These are phyloP conservation scores for Stephania yunnanensis DNA, from an alignment of 164 flowering plant genomes.

Conservation along the genomic window DNA sequence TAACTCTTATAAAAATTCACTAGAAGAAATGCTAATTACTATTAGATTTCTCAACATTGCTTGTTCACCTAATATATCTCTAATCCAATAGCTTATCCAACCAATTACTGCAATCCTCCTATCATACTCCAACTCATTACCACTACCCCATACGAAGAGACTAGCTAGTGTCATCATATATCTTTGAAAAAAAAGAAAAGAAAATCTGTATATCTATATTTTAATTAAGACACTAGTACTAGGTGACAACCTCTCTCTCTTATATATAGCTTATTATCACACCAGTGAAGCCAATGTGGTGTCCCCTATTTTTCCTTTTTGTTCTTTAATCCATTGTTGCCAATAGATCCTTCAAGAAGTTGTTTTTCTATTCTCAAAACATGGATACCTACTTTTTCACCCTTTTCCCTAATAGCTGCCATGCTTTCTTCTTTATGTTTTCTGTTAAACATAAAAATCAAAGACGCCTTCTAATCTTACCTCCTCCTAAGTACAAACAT, in stretches of 20 bases:
- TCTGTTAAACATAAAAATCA: neutral
- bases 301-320: neutral
- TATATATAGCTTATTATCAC: too few relatives aligned
- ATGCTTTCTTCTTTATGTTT: neutral
- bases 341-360: neutral
- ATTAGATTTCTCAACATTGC: neutral
- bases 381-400: neutral
- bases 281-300: too few relatives aligned
- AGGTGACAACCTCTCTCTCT: too few relatives aligned
- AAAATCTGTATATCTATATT: too few relatives aligned
- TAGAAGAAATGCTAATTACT: neutral
- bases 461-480: neutral
- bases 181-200: too few relatives aligned
- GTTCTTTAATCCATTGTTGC: neutral
- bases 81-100: too few relatives aligned
- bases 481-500: neutral
- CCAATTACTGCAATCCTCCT: neutral
- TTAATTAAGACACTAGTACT: too few relatives aligned
- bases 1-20: neutral
- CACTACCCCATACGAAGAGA: neutral
- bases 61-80: neutral
- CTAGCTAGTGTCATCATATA: neutral
- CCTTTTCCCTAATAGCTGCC: neutral
- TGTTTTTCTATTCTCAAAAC: neutral
- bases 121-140: neutral